phyloP scores from a whole-genome alignment of 306 rosid species.

The Cucumis cinereus region DNA sequence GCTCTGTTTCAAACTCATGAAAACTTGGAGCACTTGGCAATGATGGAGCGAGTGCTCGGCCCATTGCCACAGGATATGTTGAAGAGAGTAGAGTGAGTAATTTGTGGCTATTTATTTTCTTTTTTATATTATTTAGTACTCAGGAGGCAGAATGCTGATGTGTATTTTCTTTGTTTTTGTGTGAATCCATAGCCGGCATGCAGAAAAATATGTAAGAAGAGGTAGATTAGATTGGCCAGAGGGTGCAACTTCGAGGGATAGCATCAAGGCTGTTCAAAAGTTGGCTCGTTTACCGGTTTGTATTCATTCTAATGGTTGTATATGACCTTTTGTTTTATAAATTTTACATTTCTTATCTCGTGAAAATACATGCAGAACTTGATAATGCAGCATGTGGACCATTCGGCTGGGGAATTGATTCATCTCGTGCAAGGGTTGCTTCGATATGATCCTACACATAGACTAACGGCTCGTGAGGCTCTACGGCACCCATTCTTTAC shows the following conservation, averaged over 20 bases:
- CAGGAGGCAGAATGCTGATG: background rate
- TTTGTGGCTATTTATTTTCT: background rate
- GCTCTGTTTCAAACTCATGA: conserved; percentile 96
- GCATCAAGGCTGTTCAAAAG: conserved; percentile 77
- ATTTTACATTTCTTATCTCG: too few relatives aligned
- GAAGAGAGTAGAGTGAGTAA: conserved; percentile 66
- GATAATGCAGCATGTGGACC: conserved; percentile 90
- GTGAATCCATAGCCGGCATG: conserved; percentile 45
- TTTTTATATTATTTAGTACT: too few relatives aligned
- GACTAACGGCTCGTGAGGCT: conserved; percentile 67
- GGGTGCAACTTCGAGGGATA: conserved; percentile 77
- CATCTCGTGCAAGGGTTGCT: conserved; percentile 86
- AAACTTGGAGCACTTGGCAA: conserved; percentile 88
- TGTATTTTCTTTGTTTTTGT: background rate
- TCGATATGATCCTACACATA: conserved; percentile 53
- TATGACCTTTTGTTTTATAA: too few relatives aligned
- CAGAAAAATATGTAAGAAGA: conserved; percentile 79
- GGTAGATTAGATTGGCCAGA: conserved; percentile 91
- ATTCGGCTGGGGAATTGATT: conserved; percentile 85
- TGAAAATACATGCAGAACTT: conserved; percentile 43
- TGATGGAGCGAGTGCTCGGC: conserved; percentile 96
- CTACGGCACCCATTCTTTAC: conserved; percentile 64
- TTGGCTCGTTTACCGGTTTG: conserved; percentile 81
- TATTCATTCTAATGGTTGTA: background rate
- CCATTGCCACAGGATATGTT: conserved; percentile 52